Evolutionary conservation across 306 rosid genomes (phyloP).

Genomic region (Biancaea sappan): DNA sequence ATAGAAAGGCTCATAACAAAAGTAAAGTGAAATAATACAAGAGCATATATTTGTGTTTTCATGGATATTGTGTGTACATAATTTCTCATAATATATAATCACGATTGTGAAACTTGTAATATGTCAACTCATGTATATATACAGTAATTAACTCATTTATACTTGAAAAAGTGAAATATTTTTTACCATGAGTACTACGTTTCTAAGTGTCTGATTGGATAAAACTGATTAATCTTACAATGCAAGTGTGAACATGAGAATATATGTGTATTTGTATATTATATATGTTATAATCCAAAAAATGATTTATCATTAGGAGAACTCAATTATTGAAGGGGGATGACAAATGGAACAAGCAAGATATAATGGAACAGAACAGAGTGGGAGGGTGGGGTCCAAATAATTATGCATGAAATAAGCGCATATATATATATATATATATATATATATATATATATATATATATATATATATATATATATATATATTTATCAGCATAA

Average conservation of each 20-base stretch:
- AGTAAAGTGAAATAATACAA: no score
- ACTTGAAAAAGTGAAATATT: not conserved
- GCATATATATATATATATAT: no score
- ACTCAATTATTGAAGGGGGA: constrained; percentile 27
- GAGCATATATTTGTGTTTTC: no score
- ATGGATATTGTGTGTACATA: no score
- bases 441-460: no score
- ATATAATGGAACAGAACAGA: not conserved
- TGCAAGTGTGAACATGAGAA: not conserved
- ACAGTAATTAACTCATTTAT: not conserved
- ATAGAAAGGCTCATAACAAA: not conserved
- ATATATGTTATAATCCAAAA: not conserved
- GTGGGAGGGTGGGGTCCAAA: constrained; percentile 24
- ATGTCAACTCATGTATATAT: not conserved
- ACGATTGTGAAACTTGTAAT: no score
- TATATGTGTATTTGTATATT: no score
- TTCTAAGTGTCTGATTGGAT: not conserved
- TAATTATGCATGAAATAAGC: not conserved
- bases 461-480: no score
- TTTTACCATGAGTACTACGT: no score
- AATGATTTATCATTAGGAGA: not conserved
- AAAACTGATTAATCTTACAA: not conserved
- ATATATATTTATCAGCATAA: no score
- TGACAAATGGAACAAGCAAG: constrained; percentile 14
- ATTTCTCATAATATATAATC: no score